A percentile compares a stretch with the other conserved stretches of the same genome.
Conservation (phyloP, 176 grass and related monocot species). For the Stipa capillata region DNA sequence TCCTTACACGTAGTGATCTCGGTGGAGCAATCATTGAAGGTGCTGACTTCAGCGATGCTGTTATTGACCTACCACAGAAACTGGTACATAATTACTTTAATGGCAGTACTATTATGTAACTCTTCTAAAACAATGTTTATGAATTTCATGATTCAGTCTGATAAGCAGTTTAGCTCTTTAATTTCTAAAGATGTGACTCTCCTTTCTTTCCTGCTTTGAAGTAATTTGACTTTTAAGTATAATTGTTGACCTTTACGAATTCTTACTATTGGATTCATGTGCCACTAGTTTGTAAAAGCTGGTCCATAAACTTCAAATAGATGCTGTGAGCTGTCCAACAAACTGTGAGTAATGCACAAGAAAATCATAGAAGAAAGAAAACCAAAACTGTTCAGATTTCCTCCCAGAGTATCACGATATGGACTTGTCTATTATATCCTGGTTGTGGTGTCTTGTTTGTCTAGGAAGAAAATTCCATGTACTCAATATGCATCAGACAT, state of each 20-base stretch:
- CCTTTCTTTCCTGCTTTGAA: background rate
- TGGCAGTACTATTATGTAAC: background rate
- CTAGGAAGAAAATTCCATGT: background rate
- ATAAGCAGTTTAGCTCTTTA: background rate
- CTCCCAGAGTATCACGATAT: background rate
- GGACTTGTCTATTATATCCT: background rate
- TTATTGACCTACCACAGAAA: conserved; percentile 81
- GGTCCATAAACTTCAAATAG: background rate
- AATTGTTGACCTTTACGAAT: background rate
- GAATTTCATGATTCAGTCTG: background rate
- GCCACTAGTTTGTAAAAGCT: background rate
- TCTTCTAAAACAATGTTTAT: background rate
- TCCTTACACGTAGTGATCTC: conserved; percentile 94
- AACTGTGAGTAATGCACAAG: background rate
- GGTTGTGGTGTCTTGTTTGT: background rate
- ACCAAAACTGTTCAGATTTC: background rate
- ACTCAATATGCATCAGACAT: background rate
- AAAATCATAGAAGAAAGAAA: background rate
- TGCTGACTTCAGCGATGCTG: conserved; percentile 97
- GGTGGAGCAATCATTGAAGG: conserved; percentile 81
- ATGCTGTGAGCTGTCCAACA: background rate
- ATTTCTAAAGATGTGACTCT: background rate
- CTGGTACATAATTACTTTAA: conserved; percentile 39
- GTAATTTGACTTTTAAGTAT: background rate
- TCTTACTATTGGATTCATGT: background rate